Conservation (phyloP, 495 filamentous ascomycete genomes). For the Penicillium cosmopolitanum region DNA sequence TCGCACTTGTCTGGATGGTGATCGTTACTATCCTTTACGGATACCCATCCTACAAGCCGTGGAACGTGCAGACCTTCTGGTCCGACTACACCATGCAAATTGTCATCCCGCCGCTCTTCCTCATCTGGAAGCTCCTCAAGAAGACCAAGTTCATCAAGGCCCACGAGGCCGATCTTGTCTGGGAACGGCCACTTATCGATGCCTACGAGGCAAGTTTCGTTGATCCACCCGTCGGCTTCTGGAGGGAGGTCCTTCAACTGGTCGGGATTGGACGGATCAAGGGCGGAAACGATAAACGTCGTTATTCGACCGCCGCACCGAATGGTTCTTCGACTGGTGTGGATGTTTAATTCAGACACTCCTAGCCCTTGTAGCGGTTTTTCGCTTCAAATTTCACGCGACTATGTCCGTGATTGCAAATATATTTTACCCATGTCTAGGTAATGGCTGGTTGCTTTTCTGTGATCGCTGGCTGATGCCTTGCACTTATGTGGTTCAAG, state of each 20-base stretch:
- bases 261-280: conserved; percentile 22
- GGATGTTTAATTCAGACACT: background rate
- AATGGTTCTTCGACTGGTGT: background rate
- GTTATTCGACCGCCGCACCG: conserved; percentile 7
- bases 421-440: too few relatives aligned
- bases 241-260: conserved; percentile 30
- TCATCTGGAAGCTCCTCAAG: conserved; percentile 61
- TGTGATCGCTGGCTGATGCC: background rate
- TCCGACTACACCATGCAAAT: conserved; percentile 61
- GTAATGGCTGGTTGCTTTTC: too few relatives aligned
- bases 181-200: conserved; percentile 50
- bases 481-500: background rate
- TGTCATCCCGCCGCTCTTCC: conserved; percentile 51
- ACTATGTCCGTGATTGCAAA: too few relatives aligned
- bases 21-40: conserved; percentile 55
- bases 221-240: conserved; percentile 32
- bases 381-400: background rate
- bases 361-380: background rate
- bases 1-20: conserved; percentile 50
- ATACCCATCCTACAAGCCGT: conserved; percentile 57
- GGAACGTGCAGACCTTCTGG: conserved; percentile 56
- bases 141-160: conserved; percentile 52
- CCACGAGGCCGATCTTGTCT: conserved; percentile 57
- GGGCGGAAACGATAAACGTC: conserved; percentile 28
- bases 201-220: conserved; percentile 35